Conservation (phyloP, 2,329 filamentous ascomycete genomes). For the Lachnellula cervina region DNA sequence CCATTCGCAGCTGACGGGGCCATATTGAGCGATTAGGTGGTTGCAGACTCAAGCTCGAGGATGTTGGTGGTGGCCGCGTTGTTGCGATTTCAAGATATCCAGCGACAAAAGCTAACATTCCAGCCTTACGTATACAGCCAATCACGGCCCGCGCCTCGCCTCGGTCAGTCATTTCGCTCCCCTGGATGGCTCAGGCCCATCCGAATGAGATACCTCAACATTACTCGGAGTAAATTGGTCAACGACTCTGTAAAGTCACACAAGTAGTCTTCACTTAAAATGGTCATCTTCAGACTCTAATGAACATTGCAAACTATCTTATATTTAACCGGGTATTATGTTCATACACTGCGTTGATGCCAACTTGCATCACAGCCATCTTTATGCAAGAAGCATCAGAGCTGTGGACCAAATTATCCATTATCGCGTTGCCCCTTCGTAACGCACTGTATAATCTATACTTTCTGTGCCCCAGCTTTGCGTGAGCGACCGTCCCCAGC, state of each 20-base stretch:
- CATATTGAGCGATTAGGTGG: conserved; percentile 18
- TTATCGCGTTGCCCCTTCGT: conserved; percentile 1
- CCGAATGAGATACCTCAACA: too few species aligned
- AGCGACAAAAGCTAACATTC: conserved; percentile 1
- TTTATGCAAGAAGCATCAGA: background rate
- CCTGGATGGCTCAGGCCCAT: background rate
- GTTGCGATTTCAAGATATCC: background rate
- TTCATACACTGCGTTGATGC: background rate
- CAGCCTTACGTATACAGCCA: conserved; percentile 6
- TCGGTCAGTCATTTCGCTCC: too few species aligned
- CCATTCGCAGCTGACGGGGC: conserved; percentile 40
- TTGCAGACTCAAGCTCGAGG: background rate
- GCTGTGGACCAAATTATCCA: conserved; percentile 5
- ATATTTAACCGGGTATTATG: background rate
- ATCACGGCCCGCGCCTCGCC: conserved; percentile 6
- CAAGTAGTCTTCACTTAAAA: too few species aligned
- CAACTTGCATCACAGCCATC: background rate
- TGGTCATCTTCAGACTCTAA: too few species aligned
- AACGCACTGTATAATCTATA: conserved; percentile 8
- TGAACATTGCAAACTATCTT: too few species aligned
- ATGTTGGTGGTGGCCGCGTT: background rate
- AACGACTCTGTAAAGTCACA: too few species aligned
- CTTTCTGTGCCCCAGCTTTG: background rate
- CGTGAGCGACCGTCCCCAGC: background rate
- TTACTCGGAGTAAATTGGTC: too few species aligned